phyloP scores from a whole-genome alignment of 2,329 filamentous ascomycete genomes.

The Xylaria sp. region DNA sequence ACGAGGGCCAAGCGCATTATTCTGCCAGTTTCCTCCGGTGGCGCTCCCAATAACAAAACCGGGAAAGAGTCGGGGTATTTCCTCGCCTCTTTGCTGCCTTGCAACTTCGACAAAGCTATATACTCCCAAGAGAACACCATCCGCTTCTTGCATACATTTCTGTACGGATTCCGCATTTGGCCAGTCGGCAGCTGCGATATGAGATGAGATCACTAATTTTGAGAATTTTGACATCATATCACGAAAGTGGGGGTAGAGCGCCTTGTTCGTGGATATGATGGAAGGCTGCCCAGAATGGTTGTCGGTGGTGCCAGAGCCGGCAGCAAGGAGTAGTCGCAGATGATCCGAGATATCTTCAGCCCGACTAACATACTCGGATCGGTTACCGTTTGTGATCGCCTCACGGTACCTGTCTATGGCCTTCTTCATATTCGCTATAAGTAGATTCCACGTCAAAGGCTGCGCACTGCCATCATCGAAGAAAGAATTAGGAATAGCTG shows the following conservation, averaged over 20 bases:
- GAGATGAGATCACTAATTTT: conserved; percentile 97
- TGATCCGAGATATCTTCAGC: conserved; percentile 99
- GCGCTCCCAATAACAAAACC: conserved; percentile 91
- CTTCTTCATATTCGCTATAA: conserved; percentile 92
- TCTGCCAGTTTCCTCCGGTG: conserved; percentile 88
- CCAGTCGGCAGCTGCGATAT: conserved; percentile 97
- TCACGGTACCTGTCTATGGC: conserved; percentile 91
- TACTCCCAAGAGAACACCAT: conserved; percentile 92
- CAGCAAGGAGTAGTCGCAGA: conserved; percentile 89
- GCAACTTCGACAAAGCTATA: conserved; percentile 98
- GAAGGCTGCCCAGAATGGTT: conserved; percentile 99
- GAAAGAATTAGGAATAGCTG: conserved; percentile 80
- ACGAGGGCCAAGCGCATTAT: conserved; percentile 71
- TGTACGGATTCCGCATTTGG: conserved; percentile 92
- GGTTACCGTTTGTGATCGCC: conserved; percentile 83
- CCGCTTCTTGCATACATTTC: conserved; percentile 97
- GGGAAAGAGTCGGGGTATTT: conserved; percentile 90
- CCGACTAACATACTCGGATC: conserved; percentile 89
- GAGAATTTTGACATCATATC: conserved; percentile 99
- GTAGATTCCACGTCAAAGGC: conserved; percentile 86
- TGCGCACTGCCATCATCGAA: conserved; percentile 88
- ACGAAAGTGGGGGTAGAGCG: conserved; percentile 94
- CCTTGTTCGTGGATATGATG: conserved; percentile 99
- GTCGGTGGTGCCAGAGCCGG: conserved; percentile 95
- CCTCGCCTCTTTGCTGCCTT: conserved; percentile 89